Evolutionary conservation across 805 yeast genomes (phyloP), one percentile per base, ranked within the genome.

Genomic region (Saccharomyces eubayanus): DNA sequence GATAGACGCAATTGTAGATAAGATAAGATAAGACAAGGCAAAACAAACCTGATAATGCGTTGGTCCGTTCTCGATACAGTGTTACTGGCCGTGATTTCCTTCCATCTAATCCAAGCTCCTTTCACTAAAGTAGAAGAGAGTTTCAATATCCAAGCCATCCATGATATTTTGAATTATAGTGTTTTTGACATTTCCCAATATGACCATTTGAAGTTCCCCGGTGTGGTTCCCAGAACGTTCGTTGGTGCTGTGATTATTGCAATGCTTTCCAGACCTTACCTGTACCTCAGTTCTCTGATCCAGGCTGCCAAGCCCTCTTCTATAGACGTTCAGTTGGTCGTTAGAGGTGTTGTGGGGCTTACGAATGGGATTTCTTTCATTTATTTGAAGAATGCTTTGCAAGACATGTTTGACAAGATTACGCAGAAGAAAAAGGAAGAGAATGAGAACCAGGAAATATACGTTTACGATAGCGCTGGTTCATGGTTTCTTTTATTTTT

Each of bases 91-190:
- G 66, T 77, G 5, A 75, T 86, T 10, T 66, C 75, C 1, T 69
- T 70, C 48, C 83, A 84, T 64, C 60, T 86, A 56, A 57, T 73
- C 10, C 61, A 79, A 1, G 77, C 96, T 0, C 97, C 97, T 0
- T 89, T 73, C 69, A 85, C 97, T 1, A 92, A 92, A 70, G 97
- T 92, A 0, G 97, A 92, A 67, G 98, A 92, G 67, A 88, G 96
- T 29, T 92, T 92, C 75, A 88, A 85, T 61, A 74, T 88, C 47
- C 97, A 92, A 63, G 97, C 97, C 0, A 75, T 89, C 46, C 90
- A 91, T 64, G 97, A 92, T 62, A 74, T 90, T 46, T 58, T 88
- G 50, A 77, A 78, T 57, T 77, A 81, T 64, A 97, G 96, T 6
- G 31, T 66, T 2, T 58, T 55, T 27, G 70, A 70, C 55, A 14